Evolutionary conservation across 2,329 filamentous ascomycete species (phyloP).

Genomic region (Polychaeton citri): DNA sequence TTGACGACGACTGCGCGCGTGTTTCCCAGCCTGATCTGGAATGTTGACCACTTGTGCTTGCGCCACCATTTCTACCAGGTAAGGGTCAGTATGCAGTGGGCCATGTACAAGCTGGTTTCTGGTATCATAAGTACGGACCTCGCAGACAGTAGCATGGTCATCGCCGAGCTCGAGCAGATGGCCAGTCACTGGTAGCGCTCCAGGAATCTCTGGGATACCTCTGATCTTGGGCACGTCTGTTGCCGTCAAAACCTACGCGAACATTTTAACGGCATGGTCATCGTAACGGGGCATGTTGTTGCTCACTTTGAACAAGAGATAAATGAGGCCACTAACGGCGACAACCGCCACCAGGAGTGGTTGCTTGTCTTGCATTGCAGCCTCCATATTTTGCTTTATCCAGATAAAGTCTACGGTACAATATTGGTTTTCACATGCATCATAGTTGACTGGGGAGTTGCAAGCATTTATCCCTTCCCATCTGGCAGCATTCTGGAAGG

Average conservation of each 20-base stretch:
- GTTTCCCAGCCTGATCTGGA: slow-evolving; percentile 41
- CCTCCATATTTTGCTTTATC: too few species aligned
- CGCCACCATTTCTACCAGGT: slow-evolving; percentile 28
- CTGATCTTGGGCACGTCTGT: slow-evolving; percentile 39
- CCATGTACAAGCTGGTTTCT: not conserved
- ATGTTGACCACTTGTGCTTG: slow-evolving; percentile 34
- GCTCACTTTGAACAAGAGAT: not conserved
- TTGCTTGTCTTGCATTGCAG: not conserved
- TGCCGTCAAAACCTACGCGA: slow-evolving; percentile 7
- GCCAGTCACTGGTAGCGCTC: slow-evolving; percentile 36
- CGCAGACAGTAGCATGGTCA: slow-evolving; percentile 40
- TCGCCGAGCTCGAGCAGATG: slow-evolving; percentile 40
- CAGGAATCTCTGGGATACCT: slow-evolving; percentile 37
- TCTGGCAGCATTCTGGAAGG: too few species aligned
- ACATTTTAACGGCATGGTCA: too few species aligned
- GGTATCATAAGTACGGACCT: slow-evolving; percentile 7
- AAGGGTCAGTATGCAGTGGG: not conserved
- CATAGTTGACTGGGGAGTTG: too few species aligned
- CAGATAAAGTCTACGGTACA: too few species aligned
- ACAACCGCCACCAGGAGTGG: not conserved
- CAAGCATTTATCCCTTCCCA: too few species aligned
- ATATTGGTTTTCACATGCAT: too few species aligned
- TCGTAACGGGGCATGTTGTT: too few species aligned
- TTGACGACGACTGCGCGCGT: slow-evolving; percentile 40
- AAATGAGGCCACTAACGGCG: not conserved